Evolutionary conservation across 139 green algal species (phyloP).

Genomic region (Tetradesmus obliquus): DNA sequence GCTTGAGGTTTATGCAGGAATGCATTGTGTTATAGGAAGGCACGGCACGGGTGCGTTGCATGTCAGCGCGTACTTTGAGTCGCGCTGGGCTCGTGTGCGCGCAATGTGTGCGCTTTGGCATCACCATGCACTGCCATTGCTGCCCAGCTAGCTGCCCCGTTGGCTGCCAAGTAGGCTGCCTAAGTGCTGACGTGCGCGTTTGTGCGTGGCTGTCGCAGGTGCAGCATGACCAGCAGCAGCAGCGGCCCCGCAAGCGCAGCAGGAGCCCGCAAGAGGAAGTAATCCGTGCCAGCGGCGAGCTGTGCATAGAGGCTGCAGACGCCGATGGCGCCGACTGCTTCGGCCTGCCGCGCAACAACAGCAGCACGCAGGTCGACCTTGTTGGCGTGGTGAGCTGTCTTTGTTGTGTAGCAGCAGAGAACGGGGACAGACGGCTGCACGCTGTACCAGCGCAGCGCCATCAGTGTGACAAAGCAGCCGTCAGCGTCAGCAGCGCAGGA

Average conservation of each 20-base stretch:
- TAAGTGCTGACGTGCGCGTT: neutral
- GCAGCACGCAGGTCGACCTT: neutral
- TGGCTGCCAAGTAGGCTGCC: neutral
- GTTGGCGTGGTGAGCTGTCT: neutral
- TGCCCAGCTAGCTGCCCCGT: neutral
- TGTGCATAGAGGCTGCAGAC: neutral
- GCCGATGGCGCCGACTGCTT: neutral
- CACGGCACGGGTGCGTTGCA: too few relatives aligned
- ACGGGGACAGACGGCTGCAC: too few relatives aligned
- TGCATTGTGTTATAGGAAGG: too few relatives aligned
- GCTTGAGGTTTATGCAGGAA: too few relatives aligned
- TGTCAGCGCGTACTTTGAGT: too few relatives aligned
- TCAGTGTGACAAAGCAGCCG: too few relatives aligned
- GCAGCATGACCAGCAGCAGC: neutral
- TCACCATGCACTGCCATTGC: too few relatives aligned
- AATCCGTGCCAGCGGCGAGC: neutral
- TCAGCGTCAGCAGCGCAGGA: too few relatives aligned
- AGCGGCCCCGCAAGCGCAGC: neutral
- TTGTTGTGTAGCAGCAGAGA: too few relatives aligned
- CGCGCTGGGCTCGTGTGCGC: too few relatives aligned
- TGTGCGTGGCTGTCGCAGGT: neutral
- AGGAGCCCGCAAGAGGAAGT: neutral
- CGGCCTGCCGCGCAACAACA: slow-evolving; percentile 3
- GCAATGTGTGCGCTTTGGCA: too few relatives aligned
- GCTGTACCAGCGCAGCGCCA: too few relatives aligned